Conservation (phyloP, 1,139 yeast genomes). For the Geotrichum carabidarum region DNA sequence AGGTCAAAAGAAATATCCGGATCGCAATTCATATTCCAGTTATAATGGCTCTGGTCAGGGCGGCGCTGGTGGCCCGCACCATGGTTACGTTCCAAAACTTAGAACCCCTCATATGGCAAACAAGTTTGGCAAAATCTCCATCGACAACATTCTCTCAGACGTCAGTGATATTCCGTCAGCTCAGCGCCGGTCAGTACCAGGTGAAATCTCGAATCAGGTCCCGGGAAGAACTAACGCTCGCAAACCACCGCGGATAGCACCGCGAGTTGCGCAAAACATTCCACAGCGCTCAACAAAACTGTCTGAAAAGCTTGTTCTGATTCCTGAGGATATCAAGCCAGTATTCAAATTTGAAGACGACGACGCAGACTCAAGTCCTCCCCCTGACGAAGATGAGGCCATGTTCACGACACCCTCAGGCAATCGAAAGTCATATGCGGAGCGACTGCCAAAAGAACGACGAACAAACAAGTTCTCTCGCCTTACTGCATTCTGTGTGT, state of each 20-base stretch:
- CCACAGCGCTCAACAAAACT: constrained; percentile 83
- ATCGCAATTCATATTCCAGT: not conserved
- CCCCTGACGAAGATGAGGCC: constrained; percentile 23
- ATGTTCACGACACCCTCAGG: constrained; percentile 5
- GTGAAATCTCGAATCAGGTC: not conserved
- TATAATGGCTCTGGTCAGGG: not conserved
- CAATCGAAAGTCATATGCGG: constrained; percentile 49
- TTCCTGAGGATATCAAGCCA: constrained; percentile 60
- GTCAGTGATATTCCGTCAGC: constrained; percentile 85
- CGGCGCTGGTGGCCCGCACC: not conserved
- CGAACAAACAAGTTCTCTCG: constrained; percentile 70
- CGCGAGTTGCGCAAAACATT: constrained; percentile 49
- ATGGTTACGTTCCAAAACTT: not conserved
- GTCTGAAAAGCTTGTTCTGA: constrained; percentile 77
- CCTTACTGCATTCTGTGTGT: constrained; percentile 84
- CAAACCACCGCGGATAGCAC: not conserved
- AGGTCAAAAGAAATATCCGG: not conserved
- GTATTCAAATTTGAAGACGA: constrained; percentile 28
- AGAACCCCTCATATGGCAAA: not conserved
- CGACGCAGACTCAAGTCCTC: constrained; percentile 25
- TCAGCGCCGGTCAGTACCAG: constrained; percentile 42
- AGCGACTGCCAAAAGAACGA: constrained; percentile 60
- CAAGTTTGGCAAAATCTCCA: constrained; percentile 32
- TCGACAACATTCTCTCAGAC: constrained; percentile 49
- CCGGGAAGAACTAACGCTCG: not conserved